Evolutionary conservation across 805 yeast genomes (phyloP).

Genomic region (Kurtzmaniella fragi): DNA sequence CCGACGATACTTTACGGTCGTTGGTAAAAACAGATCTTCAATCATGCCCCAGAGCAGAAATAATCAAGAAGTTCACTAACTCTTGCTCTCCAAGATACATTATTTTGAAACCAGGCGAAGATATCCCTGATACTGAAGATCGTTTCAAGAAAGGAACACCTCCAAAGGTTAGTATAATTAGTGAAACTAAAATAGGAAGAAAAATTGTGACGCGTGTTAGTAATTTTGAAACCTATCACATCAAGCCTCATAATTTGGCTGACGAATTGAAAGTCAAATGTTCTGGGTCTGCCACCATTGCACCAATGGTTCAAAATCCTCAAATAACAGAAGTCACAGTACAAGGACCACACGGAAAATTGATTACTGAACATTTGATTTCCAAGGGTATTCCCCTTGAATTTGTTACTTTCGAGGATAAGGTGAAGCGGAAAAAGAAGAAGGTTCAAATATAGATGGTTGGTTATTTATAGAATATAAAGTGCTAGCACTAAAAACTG

Average conservation of each 20-base stretch:
- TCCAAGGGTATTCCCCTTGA: constrained; percentile 57
- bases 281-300: constrained; percentile 82
- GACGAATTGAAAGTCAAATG: constrained; percentile 71
- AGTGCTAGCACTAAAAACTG: no score
- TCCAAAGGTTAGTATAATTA: constrained; percentile 61
- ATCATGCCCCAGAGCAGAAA: constrained; percentile 37
- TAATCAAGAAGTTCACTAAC: constrained; percentile 39
- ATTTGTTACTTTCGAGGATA: constrained; percentile 66
- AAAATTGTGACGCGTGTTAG: constrained; percentile 71
- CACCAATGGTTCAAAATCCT: constrained; percentile 52
- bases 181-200: constrained; percentile 77
- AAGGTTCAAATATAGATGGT: no score
- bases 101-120: constrained; percentile 43
- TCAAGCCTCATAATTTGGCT: constrained; percentile 62
- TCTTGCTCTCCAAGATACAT: constrained; percentile 48
- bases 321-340: constrained; percentile 66
- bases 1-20: constrained; percentile 51
- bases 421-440: constrained; percentile 46
- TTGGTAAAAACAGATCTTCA: constrained; percentile 29
- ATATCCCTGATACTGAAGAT: constrained; percentile 14
- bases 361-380: constrained; percentile 53
- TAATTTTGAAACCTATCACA: constrained; percentile 62
- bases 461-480: no score
- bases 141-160: constrained; percentile 55
- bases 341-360: constrained; percentile 82